Base-by-base conservation (phyloP, 2,329 filamentous ascomycete genomes). In the Ploettnerulaceae sp. region DNA sequence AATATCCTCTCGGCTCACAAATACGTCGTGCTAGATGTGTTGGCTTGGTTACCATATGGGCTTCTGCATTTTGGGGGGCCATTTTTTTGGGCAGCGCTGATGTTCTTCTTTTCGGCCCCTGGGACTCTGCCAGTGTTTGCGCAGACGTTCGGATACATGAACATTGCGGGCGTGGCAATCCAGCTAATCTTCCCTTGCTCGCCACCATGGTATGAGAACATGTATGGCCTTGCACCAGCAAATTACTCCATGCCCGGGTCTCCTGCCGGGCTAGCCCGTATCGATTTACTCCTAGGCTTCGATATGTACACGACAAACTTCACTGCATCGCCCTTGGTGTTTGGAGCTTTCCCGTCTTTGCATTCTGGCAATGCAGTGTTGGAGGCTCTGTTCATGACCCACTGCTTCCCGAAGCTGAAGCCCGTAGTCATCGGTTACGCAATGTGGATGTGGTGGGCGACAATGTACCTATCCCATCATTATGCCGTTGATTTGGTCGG, bases 381-480 rank as follows among this genome's bases (percentile, higher is more conserved):
- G 45, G 88, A 95, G 66, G 89, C 88, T 17, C 76, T 96, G 12
- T 95, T 96, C 73, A 86, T 97, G 82, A 87, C 84, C 67, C 84
- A 94, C 68, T 82, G 87, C 65, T 96, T 97, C 73, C 91, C 91
- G 4, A 81, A 80, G 51, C 77, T 94, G 56, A 82, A 86, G 56
- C 81, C 84, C 9, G 69, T 93, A 43, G 95, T 94, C 68, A 77
- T 90, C 54, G 74, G 78, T 54, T 97, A 96, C 67, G 85, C 86
- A 34, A 77, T 86, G 64, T 96, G 91, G 91, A 82, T 96, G 61
- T 96, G 89, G 87, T 97, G 91, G 89, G 86, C 90, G 9, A 97
- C 91, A 57, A 95, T 97, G 89, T 96, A 97, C 64, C 79, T 97
- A 42, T 94, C 88, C 61, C 91, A 97, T 69, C 91, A 97, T 71